Evolutionary conservation across 208 protist species (phyloP), one percentile per base, ranked within the genome.

Genomic region (Leishmania braziliensis): DNA sequence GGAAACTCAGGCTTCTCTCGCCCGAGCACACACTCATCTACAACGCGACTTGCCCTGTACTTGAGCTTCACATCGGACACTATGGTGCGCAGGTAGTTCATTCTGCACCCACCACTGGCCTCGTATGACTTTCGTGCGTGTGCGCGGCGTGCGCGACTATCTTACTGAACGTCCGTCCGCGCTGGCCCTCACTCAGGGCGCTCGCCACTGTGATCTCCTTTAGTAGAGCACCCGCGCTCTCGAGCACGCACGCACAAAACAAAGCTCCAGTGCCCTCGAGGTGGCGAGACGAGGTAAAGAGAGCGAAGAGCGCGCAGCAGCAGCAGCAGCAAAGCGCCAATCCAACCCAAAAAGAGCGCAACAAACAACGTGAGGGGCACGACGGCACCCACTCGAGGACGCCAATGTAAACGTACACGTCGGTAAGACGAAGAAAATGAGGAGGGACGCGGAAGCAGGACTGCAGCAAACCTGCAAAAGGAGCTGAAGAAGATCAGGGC

Each of bases 81-180:
- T 0, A 90, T 84, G 46, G 76, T 82, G 62, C 79, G 75, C 51
- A 95, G 69, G 73, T 92, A 95, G 72, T 97, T 89, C 92, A 95
- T 97, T 84, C n/a, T 63, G 9, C 36, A 46, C 72, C n/a, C 36
- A 76, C 72, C 3, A 14, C 33, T 5, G 5, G 33, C 14, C 56
- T 29, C 56, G 54, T 50, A 3, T 23, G 20, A 18, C 33, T 39
- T 20, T 51, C 29, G 29, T 33, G n/a, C 39, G 72, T 43, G 33
- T 18, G 72, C 43, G 71, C 0, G 36, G 36, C 36, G 43, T 76
- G 50, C 5, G 71, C 43, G 48, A 39, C 46, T 8, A n/a, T 75
- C 12, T 39, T 26, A 26, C 18, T 5, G 39, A 20, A 46, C 20
- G 39, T 26, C 14, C 23, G 66, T 6, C 8, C 3, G 36, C 39